Base-by-base conservation (phyloP, 2,329 filamentous ascomycete genomes). In the Lanzia echinophila region DNA sequence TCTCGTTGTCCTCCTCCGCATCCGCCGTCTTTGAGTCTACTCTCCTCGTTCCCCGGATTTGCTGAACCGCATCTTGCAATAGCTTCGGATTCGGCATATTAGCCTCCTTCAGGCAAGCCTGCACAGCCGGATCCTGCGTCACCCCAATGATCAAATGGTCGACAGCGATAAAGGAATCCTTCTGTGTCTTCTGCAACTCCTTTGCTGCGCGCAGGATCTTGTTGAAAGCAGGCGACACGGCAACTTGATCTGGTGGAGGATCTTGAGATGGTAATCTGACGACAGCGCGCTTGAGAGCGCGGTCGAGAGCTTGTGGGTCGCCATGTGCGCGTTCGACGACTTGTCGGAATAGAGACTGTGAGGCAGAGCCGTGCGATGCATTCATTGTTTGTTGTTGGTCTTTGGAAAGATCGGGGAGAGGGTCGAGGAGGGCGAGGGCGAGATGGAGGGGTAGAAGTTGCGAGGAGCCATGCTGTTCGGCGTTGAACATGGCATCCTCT, bases 11-110 rank as follows among this genome's bases (percentile, higher is more conserved):
- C 66, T 87, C 79, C 71, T 97, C 94, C 0, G 86, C 84, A 72
- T 99, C 94, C 53, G 94, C 94, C 3, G 89, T 96, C 76, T 95
- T 96, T 56, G 90, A 95, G 72, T 99, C 94, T 41, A 99, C 91
- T 59, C 92, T 81, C 74, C 85, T 90, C 41, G 90, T 97, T 57
- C 94, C 94, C 60, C 94, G 86, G 63, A 99, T 96, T 56, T 90
- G 84, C 66, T 90, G 82, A 39, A 99, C 83, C n/a, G 94, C 92
- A 61, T 88, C 85, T 68, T 96, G 89, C 58, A 99, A 79, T 36
- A 96, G 78, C 72, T 96, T 96, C 41, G 87, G 72, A 68, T 96
- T 96, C 47, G 92, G 91, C 39, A 99, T 81, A 68, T 96, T 97
- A 61, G 90, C 81, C 61, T 97, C 92, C 62, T 83, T 86, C 50